Base-by-base conservation (phyloP, 805 yeast genomes). In the Yarrowia keelungensis region DNA sequence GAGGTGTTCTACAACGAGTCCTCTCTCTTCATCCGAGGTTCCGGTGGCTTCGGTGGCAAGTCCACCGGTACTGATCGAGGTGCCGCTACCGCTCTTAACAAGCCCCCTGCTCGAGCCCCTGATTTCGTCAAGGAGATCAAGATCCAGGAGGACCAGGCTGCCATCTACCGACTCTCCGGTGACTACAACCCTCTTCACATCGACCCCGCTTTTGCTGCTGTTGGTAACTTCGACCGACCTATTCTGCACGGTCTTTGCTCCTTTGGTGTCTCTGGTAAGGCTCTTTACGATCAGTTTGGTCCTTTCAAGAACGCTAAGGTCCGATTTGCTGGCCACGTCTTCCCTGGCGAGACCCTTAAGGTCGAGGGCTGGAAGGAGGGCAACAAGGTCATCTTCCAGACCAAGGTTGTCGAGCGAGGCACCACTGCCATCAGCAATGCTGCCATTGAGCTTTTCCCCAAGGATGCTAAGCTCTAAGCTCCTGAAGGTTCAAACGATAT, bases 171-270 rank as follows among this genome's bases (percentile, higher is more conserved):
- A 78, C 82, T 94, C 71, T 89, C 94, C 71, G 98, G 97, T 68
- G 99, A 94, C 82, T 88, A 88, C 79, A 94, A 94, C 79, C 99
- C 99, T 70, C 84, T 94, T 74, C 99, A 93, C 81, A 89, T 94
- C 76, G 98, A 94, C 80, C 98, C 98, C 19, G 82, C 78, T 39
- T 89, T 93, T 79, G 98, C 98, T 15, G 86, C 88, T 71, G 90
- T 90, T 69, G 98, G 94, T 59, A 89, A 89, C 71, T 94, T 94
- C 78, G 87, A 87, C 61, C 81, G 82, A 68, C 99, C 99, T 61
- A 94, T 94, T 73, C 84, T 94, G 72, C 99, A 94, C 80, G 99
- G 99, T 51, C 84, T 94, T 79, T 90, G 96, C 75, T 85, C 91
- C 19, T 86, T 91, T 77, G 99, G 99, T 71, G 85, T 93, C 70